These are phyloP conservation scores for Colletotrichum viniferum DNA, from an alignment of 2,329 filamentous ascomycete genomes.

Conservation along the genomic window DNA sequence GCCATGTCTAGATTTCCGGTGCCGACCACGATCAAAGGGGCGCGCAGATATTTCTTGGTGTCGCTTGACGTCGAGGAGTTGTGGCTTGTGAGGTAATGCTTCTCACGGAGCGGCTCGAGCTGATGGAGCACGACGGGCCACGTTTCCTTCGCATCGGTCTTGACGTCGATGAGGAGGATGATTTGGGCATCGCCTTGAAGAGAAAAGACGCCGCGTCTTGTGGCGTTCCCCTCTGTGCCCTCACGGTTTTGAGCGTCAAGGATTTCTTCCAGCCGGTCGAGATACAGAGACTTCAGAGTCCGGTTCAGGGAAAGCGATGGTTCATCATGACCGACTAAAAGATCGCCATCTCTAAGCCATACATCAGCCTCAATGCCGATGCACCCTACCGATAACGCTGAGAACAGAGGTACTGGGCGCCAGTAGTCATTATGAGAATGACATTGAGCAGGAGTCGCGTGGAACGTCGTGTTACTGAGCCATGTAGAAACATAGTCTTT, in stretches of 20 bases:
- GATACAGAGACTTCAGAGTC: constrained; percentile 64
- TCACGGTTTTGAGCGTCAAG: constrained; percentile 51
- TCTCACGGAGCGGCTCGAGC: neutral
- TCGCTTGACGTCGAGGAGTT: neutral
- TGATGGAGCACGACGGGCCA: constrained; percentile 40
- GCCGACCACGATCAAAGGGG: neutral
- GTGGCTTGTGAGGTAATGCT: neutral
- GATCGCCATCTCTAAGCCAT: constrained; percentile 57
- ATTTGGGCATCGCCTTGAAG: constrained; percentile 33
- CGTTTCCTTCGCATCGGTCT: constrained; percentile 56
- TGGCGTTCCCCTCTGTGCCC: constrained; percentile 61
- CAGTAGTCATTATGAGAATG: constrained; percentile 2
- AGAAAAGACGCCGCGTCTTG: constrained; percentile 25
- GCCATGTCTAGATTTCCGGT: neutral
- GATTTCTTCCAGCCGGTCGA: constrained; percentile 65
- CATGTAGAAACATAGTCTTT: neutral
- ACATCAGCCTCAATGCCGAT: neutral
- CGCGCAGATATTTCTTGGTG: fast-evolving
- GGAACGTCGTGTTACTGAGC: neutral
- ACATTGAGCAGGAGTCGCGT: neutral
- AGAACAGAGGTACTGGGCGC: neutral
- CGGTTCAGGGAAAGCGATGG: constrained; percentile 57
- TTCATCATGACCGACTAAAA: constrained; percentile 69
- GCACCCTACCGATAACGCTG: neutral
- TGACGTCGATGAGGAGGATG: constrained; percentile 72